Base-by-base conservation (phyloP, 768 basidiomycete species). In the Tricholoma furcatifolium region DNA sequence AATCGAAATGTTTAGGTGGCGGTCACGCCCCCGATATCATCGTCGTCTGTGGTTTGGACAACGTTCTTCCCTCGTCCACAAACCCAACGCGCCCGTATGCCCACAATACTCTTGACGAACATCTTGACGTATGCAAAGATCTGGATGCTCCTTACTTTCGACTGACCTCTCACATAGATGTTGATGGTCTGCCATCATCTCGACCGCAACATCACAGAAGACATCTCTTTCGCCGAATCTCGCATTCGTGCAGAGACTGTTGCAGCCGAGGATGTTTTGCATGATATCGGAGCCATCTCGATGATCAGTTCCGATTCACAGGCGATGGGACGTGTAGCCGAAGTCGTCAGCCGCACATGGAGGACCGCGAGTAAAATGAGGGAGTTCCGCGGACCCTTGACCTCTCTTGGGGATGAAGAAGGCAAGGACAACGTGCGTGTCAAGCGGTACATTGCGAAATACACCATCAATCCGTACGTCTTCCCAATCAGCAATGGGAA, bases 141-240 rank as follows among this genome's bases (percentile, higher is more conserved):
- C 18, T 3, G 17, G 39, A 8, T 41, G 14, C 14, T 35, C 42
- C 31, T 30, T 53, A 30, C 27, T 27, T 45, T 21, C 2, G 6
- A 51, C 34, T 36, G 12, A 43, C 18, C 18, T 38, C 24, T 12
- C n/a, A 47, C 58, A 36, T 12, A 97, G 95, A 99, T 98, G 97
- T 77, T 98, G 20, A 98, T 98, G 93, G 94, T 98, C n/a, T 97
- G 94, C 68, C 96, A 99, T 67, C 96, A 99, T 68, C 82, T 99
- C 51, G 93, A 97, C 72, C 83, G 77, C 60, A 81, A 78, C n/a
- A 93, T 96, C 59, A 82, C 88, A 1, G 97, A 99, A 72, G 97
- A 99, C 60, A 77, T 98, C 38, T 83, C 89, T 1, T 99, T 99
- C 61, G 96, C 97, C 3, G 95, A 98, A 58, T 98, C 96, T 7